Base-by-base conservation (phyloP, 495 filamentous ascomycete species). In the Hypomontagnella submonticulosa region DNA sequence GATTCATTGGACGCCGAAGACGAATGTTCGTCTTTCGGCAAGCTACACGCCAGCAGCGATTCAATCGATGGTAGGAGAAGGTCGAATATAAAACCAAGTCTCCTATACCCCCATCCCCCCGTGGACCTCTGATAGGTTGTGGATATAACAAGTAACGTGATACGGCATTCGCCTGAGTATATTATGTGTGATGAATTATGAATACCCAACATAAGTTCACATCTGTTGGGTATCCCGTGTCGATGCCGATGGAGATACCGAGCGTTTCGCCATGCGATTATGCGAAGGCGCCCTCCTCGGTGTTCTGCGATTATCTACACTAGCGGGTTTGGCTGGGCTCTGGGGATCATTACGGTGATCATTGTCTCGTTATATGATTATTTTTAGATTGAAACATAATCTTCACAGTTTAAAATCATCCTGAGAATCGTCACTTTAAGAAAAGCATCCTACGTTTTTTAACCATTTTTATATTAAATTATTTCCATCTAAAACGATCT, bases 191-290 rank as follows among this genome's bases (percentile, higher is more conserved):
- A 27, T 37, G 9, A 40, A 62, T 62, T 49, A 49, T 41, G 51
- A 51, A 50, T 38, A 59, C 55, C 47, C 42, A 40, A 66, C 51
- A 37, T 4, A 46, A 27, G 49, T 9, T 27, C 23, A 27, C 2
- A 27, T 27, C 23, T 27, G 27, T 48, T 48, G 44, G 44, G 44
- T 48, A 48, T 23, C 44, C 19, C 15, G 44, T 23, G 27, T 15
- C 12, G 23, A 48, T 48, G 3, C 5, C 23, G 27, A 27, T 15
- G 3, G 23, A 32, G 9, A 27, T 27, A 27, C 23, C 23, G 23
- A 27, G 23, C 23, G 6, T 27, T 27, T 27, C 23, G 23, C 23
- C 23, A 27, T 27, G 23, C 23, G 23, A 3, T 27, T 27, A 27
- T n/a, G 23, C 23, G 2, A 6, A 27, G 23, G 23, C 23, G 23